Evolutionary conservation across 2,329 filamentous ascomycete species (phyloP).

Genomic region (Penicillium verrucosum): DNA sequence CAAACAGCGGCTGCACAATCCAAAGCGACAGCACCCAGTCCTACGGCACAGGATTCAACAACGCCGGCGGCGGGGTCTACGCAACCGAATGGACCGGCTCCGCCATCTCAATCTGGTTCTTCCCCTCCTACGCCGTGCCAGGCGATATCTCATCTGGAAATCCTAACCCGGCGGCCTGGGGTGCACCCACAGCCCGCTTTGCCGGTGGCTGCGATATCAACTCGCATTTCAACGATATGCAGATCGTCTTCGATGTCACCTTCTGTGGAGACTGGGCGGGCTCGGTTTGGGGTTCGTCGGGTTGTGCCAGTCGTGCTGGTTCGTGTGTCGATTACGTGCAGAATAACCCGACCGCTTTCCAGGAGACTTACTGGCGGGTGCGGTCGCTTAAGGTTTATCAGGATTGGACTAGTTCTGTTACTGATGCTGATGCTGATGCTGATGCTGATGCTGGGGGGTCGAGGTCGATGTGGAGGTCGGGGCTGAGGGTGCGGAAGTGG

Average conservation of each 20-base stretch:
- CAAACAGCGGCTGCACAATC: conserved; percentile 60
- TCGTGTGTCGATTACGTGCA: conserved; percentile 72
- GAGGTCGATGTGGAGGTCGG: too few relatives aligned
- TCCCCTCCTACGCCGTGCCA: conserved; percentile 65
- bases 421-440: neutral
- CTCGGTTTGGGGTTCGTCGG: conserved; percentile 59
- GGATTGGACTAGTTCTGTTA: neutral
- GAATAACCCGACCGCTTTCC: conserved; percentile 66
- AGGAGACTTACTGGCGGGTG: conserved; percentile 73
- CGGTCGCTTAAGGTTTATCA: conserved; percentile 67
- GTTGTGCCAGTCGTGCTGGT: conserved; percentile 58
- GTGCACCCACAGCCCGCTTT: conserved; percentile 66
- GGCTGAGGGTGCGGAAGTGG: too few relatives aligned
- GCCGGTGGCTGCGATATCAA: conserved; percentile 68
- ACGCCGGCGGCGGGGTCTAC: conserved; percentile 65
- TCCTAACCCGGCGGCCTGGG: conserved; percentile 69
- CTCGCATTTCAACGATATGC: conserved; percentile 65
- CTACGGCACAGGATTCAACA: conserved; percentile 71
- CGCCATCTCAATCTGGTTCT: conserved; percentile 78
- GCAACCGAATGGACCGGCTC: conserved; percentile 72
- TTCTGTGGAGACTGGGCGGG: conserved; percentile 91
- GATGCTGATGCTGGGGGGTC: too few relatives aligned
- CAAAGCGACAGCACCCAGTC: conserved; percentile 48
- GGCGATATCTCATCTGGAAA: conserved; percentile 56
- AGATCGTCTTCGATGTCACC: conserved; percentile 71